Evolutionary conservation across 2,329 filamentous ascomycete genomes (phyloP).

Genomic region (Fusarium metavorans): DNA sequence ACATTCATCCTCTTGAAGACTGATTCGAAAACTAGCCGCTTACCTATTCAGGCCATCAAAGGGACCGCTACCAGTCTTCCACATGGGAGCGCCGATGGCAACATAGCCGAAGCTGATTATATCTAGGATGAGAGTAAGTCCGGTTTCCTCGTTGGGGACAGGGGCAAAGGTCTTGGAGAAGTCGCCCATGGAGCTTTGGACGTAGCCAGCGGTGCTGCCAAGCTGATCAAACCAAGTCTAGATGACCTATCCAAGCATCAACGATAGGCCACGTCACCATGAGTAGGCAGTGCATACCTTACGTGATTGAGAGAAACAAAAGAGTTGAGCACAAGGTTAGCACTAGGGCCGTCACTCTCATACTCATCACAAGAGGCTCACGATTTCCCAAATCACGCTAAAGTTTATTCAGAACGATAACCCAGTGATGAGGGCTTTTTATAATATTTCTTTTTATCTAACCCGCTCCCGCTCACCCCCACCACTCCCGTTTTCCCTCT

Average conservation of each 20-base stretch:
- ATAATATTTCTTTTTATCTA: not conserved
- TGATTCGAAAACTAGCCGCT: not conserved
- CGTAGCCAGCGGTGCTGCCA: not conserved
- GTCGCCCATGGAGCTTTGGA: not conserved
- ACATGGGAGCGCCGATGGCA: not conserved
- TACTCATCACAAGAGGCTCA: not conserved
- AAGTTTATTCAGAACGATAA: not conserved
- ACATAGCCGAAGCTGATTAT: constrained; percentile 8
- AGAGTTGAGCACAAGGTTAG: not conserved
- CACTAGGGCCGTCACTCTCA: not conserved
- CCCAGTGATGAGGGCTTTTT: not conserved
- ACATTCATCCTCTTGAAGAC: constrained; percentile 8
- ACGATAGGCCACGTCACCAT: not conserved
- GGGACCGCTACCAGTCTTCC: not conserved
- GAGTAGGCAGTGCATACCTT: not conserved
- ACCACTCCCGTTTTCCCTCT: not conserved
- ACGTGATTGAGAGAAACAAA: not conserved
- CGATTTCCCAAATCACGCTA: not conserved
- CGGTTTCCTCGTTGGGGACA: not conserved
- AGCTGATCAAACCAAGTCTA: constrained; percentile 9
- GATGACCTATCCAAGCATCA: not conserved
- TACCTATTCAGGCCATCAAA: not conserved
- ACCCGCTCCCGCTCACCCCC: not conserved
- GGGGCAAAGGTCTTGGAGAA: constrained; percentile 3
- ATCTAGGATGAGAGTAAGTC: not conserved